Evolutionary conservation across 495 filamentous ascomycete genomes (phyloP), one percentile per base, ranked within the genome.

Genomic region (Hypoxylon intermedium): DNA sequence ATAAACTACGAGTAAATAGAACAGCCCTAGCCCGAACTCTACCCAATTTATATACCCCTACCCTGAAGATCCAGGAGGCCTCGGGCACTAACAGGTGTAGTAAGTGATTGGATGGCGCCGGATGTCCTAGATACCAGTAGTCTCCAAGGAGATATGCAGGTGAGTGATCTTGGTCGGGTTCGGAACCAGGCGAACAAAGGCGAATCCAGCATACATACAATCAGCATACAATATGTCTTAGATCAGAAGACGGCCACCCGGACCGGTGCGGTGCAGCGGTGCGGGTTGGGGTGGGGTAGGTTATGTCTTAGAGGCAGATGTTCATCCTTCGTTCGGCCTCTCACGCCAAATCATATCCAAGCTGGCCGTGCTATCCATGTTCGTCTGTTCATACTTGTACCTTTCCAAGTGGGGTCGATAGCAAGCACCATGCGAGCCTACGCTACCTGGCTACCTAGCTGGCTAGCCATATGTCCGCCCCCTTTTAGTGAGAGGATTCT

Each of bases 171-270:
- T 46, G 20, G 50, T 55, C 51, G 46, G 56, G 46, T 45, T 65
- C 62, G 56, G 46, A 53, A 65, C 51, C 52, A 15, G 34, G 6
- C 34, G 3, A 13, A 11, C 31, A 34, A 30, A 34, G 31, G 31
- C 31, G 31, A 34, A 13, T 9, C 2, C 3, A 34, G 31, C 9
- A 15, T n/a, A n/a, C n/a, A n/a, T n/a, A n/a, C n/a, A n/a, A n/a
- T n/a, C n/a, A n/a, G n/a, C n/a, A n/a, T n/a, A n/a, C n/a, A n/a
- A n/a, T 15, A 37, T 59, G 42, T 60, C 56, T 57, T 65, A 65
- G 62, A 65, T 60, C 62, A 65, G 56, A 57, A 60, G 52, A 65
- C 52, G 41, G 51, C 51, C 56, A 65, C 62, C 56, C 56, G 56
- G 51, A 15, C 55, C 56, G 56, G 62, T 51, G 41, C 54, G 54